phyloP scores from a whole-genome alignment of 148 eudicot species.

The Rhododendron molle region DNA sequence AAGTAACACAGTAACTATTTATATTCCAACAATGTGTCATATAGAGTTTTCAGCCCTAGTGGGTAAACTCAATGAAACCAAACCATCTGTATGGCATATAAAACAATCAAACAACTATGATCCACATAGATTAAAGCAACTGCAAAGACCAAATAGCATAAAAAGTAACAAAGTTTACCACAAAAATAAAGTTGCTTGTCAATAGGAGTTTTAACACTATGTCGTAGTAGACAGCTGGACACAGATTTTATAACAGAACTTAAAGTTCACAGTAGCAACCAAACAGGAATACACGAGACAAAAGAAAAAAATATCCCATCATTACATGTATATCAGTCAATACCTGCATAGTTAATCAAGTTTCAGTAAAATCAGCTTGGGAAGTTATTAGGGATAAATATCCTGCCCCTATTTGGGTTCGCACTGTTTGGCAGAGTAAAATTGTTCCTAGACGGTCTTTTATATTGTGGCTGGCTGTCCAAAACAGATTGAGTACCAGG shows the following conservation, averaged over 20 bases:
- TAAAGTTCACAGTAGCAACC: neutral
- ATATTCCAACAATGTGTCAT: neutral
- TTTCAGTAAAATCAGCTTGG: neutral
- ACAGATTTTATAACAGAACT: neutral
- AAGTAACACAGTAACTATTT: neutral
- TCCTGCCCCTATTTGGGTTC: no score
- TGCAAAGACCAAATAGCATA: neutral
- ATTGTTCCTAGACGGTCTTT: no score
- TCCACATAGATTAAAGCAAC: neutral
- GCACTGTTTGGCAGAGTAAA: no score
- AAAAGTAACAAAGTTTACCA: neutral
- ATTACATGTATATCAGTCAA: neutral
- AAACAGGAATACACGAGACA: neutral
- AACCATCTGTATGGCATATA: neutral
- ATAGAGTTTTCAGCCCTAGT: neutral
- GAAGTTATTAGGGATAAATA: no score
- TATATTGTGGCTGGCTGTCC: no score
- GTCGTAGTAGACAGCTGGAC: neutral
- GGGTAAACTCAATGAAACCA: neutral
- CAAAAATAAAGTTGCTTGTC: neutral
- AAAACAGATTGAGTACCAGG: no score
- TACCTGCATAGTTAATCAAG: neutral
- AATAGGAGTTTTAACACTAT: neutral
- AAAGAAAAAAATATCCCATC: neutral
- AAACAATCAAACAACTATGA: neutral